These are phyloP conservation scores for Arabidopsis thaliana DNA, from an alignment of 345 rosid species.

Conservation along the genomic window TAIR10.1 NC_003071.7:12284501-12285000, in stretches of 20 bases:
- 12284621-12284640: conserved; percentile 30
- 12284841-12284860: conserved; percentile 60
- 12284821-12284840: conserved; percentile 55
- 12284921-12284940: conserved; percentile 51
- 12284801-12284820: conserved; percentile 45
- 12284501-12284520: conserved; percentile 1
- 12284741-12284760: conserved; percentile 67
- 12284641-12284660: conserved; percentile 8
- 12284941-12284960: conserved; percentile 35
- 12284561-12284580: conserved; percentile 4
- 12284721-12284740: conserved; percentile 61
- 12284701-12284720: conserved; percentile 45
- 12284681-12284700: conserved; percentile 23
- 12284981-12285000: conserved; percentile 62
- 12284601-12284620: conserved; percentile 19
- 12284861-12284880: conserved; percentile 64
- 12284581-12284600: conserved; percentile 7
- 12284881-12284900: conserved; percentile 60
- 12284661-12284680: conserved; percentile 19
- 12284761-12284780: conserved; percentile 43
- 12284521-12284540: background rate
- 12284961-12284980: conserved; percentile 48
- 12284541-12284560: background rate
- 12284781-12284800: conserved; percentile 50
- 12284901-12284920: conserved; percentile 64